Percentiles rank a stretch among this genome's conserved stretches.
Evolutionary conservation across 495 filamentous ascomycete species (phyloP).

Genomic region (Annulohypoxylon bovei): DNA sequence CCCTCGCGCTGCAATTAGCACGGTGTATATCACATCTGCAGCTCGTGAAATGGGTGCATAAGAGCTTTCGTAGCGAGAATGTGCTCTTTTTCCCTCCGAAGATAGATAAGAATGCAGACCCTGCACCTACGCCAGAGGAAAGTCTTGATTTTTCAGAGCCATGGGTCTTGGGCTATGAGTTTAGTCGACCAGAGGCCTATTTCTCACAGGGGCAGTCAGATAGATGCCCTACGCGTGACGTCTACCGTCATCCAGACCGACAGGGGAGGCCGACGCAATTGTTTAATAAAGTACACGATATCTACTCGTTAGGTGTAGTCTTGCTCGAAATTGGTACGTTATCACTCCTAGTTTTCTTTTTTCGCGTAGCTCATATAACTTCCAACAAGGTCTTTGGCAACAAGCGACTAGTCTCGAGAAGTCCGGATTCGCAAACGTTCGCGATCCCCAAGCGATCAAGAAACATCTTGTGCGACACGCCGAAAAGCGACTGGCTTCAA

Average conservation of each 20-base stretch:
- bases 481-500: constrained; percentile 37
- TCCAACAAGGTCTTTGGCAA: constrained; percentile 30
- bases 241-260: constrained; percentile 48
- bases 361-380: neutral
- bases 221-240: constrained; percentile 32
- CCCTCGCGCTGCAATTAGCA: constrained; percentile 37
- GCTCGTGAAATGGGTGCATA: constrained; percentile 50
- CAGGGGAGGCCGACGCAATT: constrained; percentile 37
- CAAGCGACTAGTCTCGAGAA: constrained; percentile 45
- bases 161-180: constrained; percentile 49
- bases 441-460: constrained; percentile 44
- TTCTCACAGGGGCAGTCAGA: constrained; percentile 42
- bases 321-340: constrained; percentile 49
- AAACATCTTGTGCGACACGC: constrained; percentile 44
- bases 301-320: constrained; percentile 46
- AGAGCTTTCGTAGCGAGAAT: constrained; percentile 49
- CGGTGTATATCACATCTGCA: constrained; percentile 43
- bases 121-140: neutral
- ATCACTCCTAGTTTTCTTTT: neutral
- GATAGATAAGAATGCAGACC: neutral
- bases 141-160: constrained; percentile 37
- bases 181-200: constrained; percentile 36
- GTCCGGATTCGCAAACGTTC: constrained; percentile 35
- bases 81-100: constrained; percentile 46
- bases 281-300: constrained; percentile 50